Conservation (phyloP, 306 rosid genomes). For the Fagus crenata region DNA sequence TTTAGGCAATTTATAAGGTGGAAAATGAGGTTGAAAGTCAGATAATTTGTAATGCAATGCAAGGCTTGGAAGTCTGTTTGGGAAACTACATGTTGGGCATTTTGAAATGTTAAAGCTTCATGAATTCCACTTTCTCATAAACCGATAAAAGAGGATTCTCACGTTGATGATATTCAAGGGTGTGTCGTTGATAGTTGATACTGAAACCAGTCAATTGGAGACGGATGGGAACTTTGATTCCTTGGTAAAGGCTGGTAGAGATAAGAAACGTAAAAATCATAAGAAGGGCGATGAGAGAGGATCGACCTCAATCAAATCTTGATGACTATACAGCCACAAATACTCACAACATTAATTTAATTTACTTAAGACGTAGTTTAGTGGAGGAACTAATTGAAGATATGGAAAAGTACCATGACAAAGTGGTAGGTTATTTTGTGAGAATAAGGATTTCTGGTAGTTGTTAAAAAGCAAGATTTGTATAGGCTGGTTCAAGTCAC, state of each 20-base stretch:
- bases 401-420: conserved; percentile 66
- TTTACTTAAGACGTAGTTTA: conserved; percentile 88
- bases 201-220: conserved; percentile 78
- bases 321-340: conserved; percentile 97
- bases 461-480: conserved; percentile 95
- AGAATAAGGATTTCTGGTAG: conserved; percentile 97
- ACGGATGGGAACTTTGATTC: conserved; percentile 67
- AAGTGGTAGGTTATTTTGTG: conserved; percentile 80
- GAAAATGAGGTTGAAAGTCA: conserved; percentile 50
- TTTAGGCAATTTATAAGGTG: too few relatives aligned
- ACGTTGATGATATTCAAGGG: conserved; percentile 74
- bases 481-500: conserved; percentile 95
- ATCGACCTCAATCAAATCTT: conserved; percentile 58
- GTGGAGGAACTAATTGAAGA: conserved; percentile 90
- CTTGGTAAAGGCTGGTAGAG: conserved; percentile 56
- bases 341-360: conserved; percentile 82
- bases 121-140: conserved; percentile 88
- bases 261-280: conserved; percentile 73
- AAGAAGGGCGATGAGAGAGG: conserved; percentile 79
- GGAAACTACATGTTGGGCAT: conserved; percentile 98
- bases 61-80: conserved; percentile 87
- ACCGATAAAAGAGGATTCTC: conserved; percentile 57
- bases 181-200: conserved; percentile 65
- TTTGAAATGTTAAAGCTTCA: conserved; percentile 98
- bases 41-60: conserved; percentile 65